These are phyloP conservation scores for Aureobasidium pullulans DNA, from an alignment of 2,329 filamentous ascomycete genomes.

Conservation along the genomic window DNA sequence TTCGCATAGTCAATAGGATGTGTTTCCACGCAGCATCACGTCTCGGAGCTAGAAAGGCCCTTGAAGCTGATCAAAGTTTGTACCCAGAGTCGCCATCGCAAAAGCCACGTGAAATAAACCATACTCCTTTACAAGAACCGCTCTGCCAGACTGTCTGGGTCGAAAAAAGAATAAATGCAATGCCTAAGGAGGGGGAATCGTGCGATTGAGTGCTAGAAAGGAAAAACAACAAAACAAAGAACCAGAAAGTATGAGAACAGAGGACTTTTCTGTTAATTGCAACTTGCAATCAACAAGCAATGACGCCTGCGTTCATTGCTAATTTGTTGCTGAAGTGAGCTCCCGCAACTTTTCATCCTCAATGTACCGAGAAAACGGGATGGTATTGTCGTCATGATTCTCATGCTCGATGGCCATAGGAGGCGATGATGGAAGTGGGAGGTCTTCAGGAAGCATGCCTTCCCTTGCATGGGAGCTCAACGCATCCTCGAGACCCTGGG, in stretches of 20 bases:
- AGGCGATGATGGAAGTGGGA: constrained; percentile 10
- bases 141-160: not conserved
- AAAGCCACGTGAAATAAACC: not conserved
- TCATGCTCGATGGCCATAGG: not conserved
- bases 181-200: constrained; percentile 12
- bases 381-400: not conserved
- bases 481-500: not conserved
- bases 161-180: not conserved
- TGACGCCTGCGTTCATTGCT: constrained; percentile 10
- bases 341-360: constrained; percentile 4
- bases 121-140: not conserved
- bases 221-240: not conserved
- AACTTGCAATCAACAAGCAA: not conserved
- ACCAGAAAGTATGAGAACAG: not conserved
- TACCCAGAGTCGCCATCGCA: not conserved
- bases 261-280: not conserved
- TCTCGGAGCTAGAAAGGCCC: no score
- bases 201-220: constrained; percentile 1
- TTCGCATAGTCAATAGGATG: no score
- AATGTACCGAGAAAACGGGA: constrained; percentile 4
- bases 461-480: not conserved
- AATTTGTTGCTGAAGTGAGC: not conserved
- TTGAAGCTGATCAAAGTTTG: not conserved
- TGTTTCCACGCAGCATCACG: no score
- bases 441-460: not conserved